Percentiles rank a stretch among this genome's conserved stretches.
These are phyloP conservation scores for Yamadazyma endophytica DNA, from an alignment of 805 yeast genomes.

Conservation along the genomic window DNA sequence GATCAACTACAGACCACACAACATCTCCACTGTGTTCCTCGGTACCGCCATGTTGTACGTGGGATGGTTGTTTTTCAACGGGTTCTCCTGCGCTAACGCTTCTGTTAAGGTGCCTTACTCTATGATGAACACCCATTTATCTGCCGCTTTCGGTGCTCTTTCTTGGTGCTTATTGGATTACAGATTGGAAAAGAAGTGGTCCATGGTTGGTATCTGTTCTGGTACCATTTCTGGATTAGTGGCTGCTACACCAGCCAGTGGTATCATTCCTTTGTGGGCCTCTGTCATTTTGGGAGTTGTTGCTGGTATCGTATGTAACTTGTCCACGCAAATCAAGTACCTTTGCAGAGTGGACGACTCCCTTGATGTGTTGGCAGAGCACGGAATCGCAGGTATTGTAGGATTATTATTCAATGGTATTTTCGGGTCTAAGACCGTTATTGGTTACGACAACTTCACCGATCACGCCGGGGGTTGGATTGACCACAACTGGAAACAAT, in stretches of 20 bases:
- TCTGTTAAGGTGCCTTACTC: conserved; percentile 82
- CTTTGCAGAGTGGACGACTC: conserved; percentile 84
- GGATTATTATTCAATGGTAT: conserved; percentile 87
- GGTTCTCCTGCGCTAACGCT: conserved; percentile 82
- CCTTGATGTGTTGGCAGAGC: conserved; percentile 95
- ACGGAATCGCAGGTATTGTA: conserved; percentile 92
- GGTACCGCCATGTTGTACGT: conserved; percentile 87
- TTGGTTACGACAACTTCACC: conserved; percentile 86
- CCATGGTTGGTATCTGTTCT: conserved; percentile 91
- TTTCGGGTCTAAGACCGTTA: conserved; percentile 82
- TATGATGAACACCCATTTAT: conserved; percentile 83
- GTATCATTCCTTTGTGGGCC: conserved; percentile 87
- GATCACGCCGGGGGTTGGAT: conserved; percentile 91
- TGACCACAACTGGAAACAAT: conserved; percentile 83
- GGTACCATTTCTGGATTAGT: conserved; percentile 95
- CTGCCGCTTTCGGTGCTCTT: conserved; percentile 87
- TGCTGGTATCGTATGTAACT: conserved; percentile 83
- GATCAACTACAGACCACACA: conserved; percentile 91
- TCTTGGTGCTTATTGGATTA: conserved; percentile 90
- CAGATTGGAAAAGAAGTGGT: conserved; percentile 85
- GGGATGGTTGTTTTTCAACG: conserved; percentile 96
- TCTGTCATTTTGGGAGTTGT: conserved; percentile 79
- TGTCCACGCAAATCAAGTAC: conserved; percentile 82
- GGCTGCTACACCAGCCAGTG: conserved; percentile 95
- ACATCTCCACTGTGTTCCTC: conserved; percentile 82